A percentile compares a stretch with the other conserved stretches of the same genome.
Conservation (phyloP, 371 early-diverging fungal genomes). For the Apophysomyces sp. region DNA sequence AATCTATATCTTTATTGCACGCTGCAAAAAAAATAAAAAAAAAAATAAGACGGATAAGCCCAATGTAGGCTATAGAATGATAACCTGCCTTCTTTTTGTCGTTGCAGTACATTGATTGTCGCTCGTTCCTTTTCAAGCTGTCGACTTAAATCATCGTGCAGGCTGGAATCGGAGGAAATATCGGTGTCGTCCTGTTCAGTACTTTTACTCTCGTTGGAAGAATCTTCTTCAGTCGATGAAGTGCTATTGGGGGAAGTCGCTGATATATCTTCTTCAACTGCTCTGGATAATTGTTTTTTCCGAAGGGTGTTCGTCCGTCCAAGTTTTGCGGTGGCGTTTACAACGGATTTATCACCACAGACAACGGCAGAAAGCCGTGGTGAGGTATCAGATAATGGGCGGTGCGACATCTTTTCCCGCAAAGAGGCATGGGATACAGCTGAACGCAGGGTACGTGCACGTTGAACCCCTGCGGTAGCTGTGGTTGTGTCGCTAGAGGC, state of each 20-base stretch:
- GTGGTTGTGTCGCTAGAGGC: neutral
- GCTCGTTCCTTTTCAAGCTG: constrained; percentile 39
- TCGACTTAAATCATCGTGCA: neutral
- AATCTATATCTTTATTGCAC: constrained; percentile 36
- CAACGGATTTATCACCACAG: neutral
- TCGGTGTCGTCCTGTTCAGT: neutral
- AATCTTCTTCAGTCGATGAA: neutral
- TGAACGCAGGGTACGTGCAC: constrained; percentile 17
- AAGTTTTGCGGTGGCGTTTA: neutral
- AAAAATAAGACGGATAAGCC: neutral
- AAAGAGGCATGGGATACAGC: constrained; percentile 19
- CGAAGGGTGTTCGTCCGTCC: neutral
- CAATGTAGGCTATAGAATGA: neutral
- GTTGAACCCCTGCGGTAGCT: constrained; percentile 6
- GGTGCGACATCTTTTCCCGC: neutral
- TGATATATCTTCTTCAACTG: neutral
- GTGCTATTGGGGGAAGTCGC: neutral
- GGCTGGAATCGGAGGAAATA: neutral
- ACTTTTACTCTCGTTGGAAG: neutral
- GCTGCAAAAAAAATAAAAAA: constrained; percentile 14
- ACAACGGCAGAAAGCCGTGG: neutral
- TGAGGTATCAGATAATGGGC: neutral
- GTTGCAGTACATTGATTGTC: constrained; percentile 36
- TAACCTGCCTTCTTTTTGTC: constrained; percentile 43
- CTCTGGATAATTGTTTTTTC: neutral